A percentile compares a stretch with the other conserved stretches of the same genome.
Conservation (phyloP, 1,139 yeast species). For the Blastobotrys proliferans region DNA sequence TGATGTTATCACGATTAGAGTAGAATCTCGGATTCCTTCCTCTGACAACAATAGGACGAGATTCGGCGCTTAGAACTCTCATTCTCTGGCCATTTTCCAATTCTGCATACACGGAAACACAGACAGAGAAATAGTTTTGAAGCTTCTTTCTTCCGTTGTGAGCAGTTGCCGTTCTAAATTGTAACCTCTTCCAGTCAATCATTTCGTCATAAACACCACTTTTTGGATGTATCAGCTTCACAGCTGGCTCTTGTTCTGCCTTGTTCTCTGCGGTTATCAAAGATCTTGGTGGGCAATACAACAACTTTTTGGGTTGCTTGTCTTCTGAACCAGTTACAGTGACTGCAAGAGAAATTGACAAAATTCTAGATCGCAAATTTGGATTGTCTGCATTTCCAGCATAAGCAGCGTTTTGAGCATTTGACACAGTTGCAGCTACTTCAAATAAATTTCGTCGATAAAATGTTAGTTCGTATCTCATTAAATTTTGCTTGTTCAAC, state of each 20-base stretch:
- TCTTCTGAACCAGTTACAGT: constrained; percentile 28
- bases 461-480: constrained; percentile 29
- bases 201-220: constrained; percentile 28
- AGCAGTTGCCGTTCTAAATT: constrained; percentile 61
- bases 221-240: constrained; percentile 28
- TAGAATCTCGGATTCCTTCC: constrained; percentile 66
- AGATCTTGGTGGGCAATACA: constrained; percentile 29
- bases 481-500: constrained; percentile 12
- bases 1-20: constrained; percentile 50
- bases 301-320: constrained; percentile 24
- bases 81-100: constrained; percentile 30
- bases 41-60: constrained; percentile 55
- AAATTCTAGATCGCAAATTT: constrained; percentile 23
- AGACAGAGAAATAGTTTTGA: constrained; percentile 54
- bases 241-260: constrained; percentile 26
- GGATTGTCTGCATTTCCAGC: constrained; percentile 26
- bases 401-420: constrained; percentile 29
- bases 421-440: constrained; percentile 28
- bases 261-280: constrained; percentile 15
- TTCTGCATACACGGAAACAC: constrained; percentile 42
- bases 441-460: constrained; percentile 33
- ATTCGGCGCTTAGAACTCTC: constrained; percentile 28
- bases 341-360: constrained; percentile 29
- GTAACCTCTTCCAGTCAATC: constrained; percentile 41
- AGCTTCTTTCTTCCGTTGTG: constrained; percentile 56